Percentiles rank a stretch among this genome's conserved stretches.
These are phyloP conservation scores for Ascochyta rabiei DNA, from an alignment of 2,329 filamentous ascomycete species.

Conservation along the genomic window DNA sequence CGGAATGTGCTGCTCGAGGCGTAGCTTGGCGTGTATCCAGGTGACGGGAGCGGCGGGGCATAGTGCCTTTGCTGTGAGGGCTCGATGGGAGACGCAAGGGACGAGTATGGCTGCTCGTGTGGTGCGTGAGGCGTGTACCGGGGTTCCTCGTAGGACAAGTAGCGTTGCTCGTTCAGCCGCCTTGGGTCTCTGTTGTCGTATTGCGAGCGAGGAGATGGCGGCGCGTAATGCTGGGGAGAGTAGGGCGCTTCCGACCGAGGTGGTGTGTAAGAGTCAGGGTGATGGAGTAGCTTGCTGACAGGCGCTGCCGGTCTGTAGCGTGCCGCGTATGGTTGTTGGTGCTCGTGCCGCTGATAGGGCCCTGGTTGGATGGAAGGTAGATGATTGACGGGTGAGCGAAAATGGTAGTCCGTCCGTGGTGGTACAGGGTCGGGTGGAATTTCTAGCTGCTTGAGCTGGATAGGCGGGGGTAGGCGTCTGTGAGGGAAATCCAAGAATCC, in stretches of 20 bases:
- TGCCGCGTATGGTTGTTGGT: constrained; percentile 30
- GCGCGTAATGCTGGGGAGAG: constrained; percentile 48
- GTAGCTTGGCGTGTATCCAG: constrained; percentile 49
- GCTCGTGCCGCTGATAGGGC: constrained; percentile 39
- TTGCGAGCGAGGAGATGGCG: constrained; percentile 46
- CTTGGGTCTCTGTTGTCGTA: constrained; percentile 38
- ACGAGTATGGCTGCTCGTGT: constrained; percentile 42
- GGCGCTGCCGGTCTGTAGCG: constrained; percentile 38
- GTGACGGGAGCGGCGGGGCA: constrained; percentile 45
- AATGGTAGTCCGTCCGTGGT: constrained; percentile 46
- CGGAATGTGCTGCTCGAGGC: constrained; percentile 48
- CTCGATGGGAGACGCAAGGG: constrained; percentile 47
- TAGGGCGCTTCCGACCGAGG: constrained; percentile 49
- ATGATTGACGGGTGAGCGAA: constrained; percentile 48
- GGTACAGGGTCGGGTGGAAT: constrained; percentile 48
- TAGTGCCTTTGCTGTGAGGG: constrained; percentile 42
- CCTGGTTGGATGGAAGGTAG: constrained; percentile 46
- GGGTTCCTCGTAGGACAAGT: constrained; percentile 42
- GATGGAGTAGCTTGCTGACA: constrained; percentile 45
- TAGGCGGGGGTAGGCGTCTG: constrained; percentile 49
- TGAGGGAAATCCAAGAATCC: constrained; percentile 49
- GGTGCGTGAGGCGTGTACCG: constrained; percentile 35
- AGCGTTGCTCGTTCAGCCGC: constrained; percentile 37
- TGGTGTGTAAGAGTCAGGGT: constrained; percentile 47
- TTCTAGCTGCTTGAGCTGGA: constrained; percentile 48